Evolutionary conservation across 345 rosid species (phyloP).

Genomic region (Carallia brachiata): DNA sequence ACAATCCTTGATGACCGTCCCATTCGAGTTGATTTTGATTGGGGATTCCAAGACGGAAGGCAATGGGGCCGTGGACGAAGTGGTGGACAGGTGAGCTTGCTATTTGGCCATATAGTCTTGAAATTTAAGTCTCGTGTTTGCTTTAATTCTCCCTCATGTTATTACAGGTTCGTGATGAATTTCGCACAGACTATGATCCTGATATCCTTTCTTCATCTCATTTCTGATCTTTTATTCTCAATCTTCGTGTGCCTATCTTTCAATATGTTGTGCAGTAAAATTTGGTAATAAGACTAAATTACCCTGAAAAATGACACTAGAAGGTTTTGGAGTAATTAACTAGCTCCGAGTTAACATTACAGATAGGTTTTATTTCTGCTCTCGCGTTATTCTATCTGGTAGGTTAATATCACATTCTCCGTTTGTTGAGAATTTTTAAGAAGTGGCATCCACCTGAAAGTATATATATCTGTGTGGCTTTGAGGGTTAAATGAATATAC

Average conservation of each 20-base stretch:
- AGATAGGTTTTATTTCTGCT: too few relatives aligned
- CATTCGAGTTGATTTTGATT: slow-evolving; percentile 95
- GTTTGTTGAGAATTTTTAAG: too few relatives aligned
- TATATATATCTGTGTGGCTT: too few relatives aligned
- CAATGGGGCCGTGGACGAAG: slow-evolving; percentile 99
- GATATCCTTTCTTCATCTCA: slow-evolving; percentile 77
- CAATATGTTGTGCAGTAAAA: background rate
- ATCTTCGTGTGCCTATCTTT: background rate
- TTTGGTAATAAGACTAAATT: background rate
- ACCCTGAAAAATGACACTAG: background rate
- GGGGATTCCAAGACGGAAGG: slow-evolving; percentile 98
- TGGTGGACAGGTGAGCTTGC: slow-evolving; percentile 78
- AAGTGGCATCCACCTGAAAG: too few relatives aligned
- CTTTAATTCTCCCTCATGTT: background rate
- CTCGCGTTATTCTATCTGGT: too few relatives aligned
- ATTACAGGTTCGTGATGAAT: slow-evolving; percentile 94
- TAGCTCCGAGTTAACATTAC: too few relatives aligned
- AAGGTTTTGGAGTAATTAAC: background rate
- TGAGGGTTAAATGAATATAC: too few relatives aligned
- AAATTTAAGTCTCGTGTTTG: background rate
- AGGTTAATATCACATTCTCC: too few relatives aligned
- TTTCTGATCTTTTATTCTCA: background rate
- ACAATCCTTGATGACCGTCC: slow-evolving; percentile 98
- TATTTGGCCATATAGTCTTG: slow-evolving; percentile 1
- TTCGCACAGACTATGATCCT: slow-evolving; percentile 99